Base-by-base conservation (phyloP, 306 rosid genomes). In the Lithocarpus polystachyus region DNA sequence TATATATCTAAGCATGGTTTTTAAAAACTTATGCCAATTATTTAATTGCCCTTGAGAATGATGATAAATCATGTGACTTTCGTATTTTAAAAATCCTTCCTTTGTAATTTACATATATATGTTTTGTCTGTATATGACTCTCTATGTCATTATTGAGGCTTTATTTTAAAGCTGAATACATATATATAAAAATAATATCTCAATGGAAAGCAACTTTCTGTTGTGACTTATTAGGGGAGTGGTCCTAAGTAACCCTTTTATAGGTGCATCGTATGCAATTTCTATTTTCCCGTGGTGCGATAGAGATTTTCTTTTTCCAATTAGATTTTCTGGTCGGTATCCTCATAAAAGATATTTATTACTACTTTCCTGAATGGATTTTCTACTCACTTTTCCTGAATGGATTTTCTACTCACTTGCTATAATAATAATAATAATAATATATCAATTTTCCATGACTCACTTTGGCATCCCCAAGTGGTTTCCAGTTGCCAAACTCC, bases 41-140 rank as follows among this genome's bases (percentile, higher is more conserved):
- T 48, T 12, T 13, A 48, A 48, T 68, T 75, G 83, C 59, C 62
- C 70, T 40, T 28, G 37, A 52, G 19, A 78, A 43, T 68, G 75
- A 56, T 74, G 75, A 56, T 74, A 68, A 68, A 74, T n/a, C 79
- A 75, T 56, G 54, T 22, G 80, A 62, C 69, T 62, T 62, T 62
- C 1, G 65, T 15, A 2, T 62, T 26, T 28, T 61, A 37, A 17
- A 14, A 62, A 29, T 62, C 43, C 19, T 0, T 62, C 4, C 18
- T 62, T 59, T 61, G 4, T 61, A 12, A 29, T 4, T 0, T 31
- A 4, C 4, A 1, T 3, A 0, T 28, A 28, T 31, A 0, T 62
- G 20, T 28, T 28, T 19, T 19, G 23, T 15, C 29, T 4, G 10
- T 62, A 13, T 24, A 60, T 24, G 17, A 10, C 13, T 60, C 31